phyloP scores from a whole-genome alignment of 2,329 filamentous ascomycete genomes.

The Tolypocladium album region DNA sequence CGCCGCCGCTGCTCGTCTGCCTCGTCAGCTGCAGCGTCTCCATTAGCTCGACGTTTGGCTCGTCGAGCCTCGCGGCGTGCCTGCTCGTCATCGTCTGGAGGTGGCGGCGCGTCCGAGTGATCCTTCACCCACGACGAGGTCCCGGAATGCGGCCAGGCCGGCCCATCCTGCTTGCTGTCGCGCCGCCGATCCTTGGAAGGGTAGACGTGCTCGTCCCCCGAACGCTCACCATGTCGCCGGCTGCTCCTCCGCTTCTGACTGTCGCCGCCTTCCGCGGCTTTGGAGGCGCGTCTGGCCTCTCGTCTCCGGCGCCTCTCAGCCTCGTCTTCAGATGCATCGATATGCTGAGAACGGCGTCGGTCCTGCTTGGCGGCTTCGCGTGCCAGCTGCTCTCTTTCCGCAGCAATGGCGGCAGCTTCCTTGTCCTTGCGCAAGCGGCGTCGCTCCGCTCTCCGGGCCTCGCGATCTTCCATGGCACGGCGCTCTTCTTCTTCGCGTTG shows the following conservation, averaged over 20 bases:
- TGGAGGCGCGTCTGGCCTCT: conserved; percentile 37
- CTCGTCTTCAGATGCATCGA: conserved; percentile 34
- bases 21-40: conserved; percentile 29
- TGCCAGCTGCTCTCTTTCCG: conserved; percentile 35
- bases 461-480: conserved; percentile 35
- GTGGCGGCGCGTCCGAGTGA: conserved; percentile 49
- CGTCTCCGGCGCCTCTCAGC: conserved; percentile 43
- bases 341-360: conserved; percentile 34
- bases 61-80: conserved; percentile 38
- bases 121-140: conserved; percentile 59
- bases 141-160: conserved; percentile 51
- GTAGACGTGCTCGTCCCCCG: conserved; percentile 34
- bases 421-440: conserved; percentile 37
- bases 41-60: conserved; percentile 31
- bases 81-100: conserved; percentile 41
- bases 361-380: conserved; percentile 35
- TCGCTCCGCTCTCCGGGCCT: conserved; percentile 38
- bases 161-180: conserved; percentile 22
- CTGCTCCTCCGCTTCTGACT: conserved; percentile 21
- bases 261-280: conserved; percentile 28
- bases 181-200: conserved; percentile 24
- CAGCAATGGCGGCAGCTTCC: conserved; percentile 31
- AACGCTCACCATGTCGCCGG: conserved; percentile 29
- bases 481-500: conserved; percentile 39
- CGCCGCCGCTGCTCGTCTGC: conserved; percentile 32